Conservation (phyloP, 1,284 basidiomycete species). For the Ustilago hordei region DNA sequence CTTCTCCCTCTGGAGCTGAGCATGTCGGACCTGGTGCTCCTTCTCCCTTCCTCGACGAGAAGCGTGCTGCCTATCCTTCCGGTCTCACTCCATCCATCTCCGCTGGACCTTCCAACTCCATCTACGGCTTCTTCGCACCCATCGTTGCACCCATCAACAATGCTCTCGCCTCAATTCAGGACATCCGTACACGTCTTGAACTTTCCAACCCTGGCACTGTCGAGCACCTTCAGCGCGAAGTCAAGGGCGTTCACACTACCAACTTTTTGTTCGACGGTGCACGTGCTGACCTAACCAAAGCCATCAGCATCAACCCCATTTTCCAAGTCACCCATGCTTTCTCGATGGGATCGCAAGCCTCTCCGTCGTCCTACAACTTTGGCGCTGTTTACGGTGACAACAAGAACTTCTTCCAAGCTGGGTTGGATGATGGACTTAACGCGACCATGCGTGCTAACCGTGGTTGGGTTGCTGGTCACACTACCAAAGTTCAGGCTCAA, state of each 20-base stretch:
- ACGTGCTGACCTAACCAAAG: slow-evolving; percentile 94
- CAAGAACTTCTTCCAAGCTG: slow-evolving; percentile 86
- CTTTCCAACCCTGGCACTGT: slow-evolving; percentile 67
- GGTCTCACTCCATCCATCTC: slow-evolving; percentile 47
- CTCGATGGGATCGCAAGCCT: slow-evolving; percentile 76
- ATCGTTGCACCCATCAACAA: slow-evolving; percentile 55
- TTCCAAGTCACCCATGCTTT: slow-evolving; percentile 99
- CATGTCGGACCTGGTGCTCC: slow-evolving; percentile 37
- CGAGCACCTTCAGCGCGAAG: slow-evolving; percentile 65
- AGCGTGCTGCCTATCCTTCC: slow-evolving; percentile 43
- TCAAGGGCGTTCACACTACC: slow-evolving; percentile 82
- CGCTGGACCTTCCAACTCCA: slow-evolving; percentile 42
- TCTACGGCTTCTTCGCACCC: slow-evolving; percentile 58
- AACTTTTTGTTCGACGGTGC: slow-evolving; percentile 98
- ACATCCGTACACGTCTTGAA: slow-evolving; percentile 57
- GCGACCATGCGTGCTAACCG: slow-evolving; percentile 91
- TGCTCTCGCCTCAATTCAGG: slow-evolving; percentile 39
- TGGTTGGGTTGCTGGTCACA: slow-evolving; percentile 82
- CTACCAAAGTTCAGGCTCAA: slow-evolving; percentile 91
- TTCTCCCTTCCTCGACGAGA: slow-evolving; percentile 49
- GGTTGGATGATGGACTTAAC: slow-evolving; percentile 90
- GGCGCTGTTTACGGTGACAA: slow-evolving; percentile 91
- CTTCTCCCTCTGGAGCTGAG: slow-evolving; percentile 49
- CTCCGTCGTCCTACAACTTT: slow-evolving; percentile 85
- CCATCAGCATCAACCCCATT: slow-evolving; percentile 88